Evolutionary conservation across 331 rosid genomes (phyloP).

Genomic region (Telfairia occidentalis): DNA sequence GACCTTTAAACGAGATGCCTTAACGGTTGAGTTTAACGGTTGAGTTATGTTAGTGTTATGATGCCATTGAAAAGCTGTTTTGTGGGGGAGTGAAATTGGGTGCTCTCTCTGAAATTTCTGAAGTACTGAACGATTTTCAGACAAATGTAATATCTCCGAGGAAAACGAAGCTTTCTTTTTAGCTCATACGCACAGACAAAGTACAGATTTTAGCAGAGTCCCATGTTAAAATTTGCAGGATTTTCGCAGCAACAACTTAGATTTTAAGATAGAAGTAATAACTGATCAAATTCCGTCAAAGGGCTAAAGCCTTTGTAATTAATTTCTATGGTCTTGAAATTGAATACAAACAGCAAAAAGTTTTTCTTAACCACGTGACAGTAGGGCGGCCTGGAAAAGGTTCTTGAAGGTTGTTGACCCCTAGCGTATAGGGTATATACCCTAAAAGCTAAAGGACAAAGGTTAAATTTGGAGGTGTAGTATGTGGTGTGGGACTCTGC

Average conservation of each 20-base stretch:
- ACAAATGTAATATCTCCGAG: background rate
- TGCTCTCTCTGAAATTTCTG: background rate
- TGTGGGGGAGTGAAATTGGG: background rate
- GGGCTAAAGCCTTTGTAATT: background rate
- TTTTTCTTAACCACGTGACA: background rate
- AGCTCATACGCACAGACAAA: background rate
- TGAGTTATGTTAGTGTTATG: too few relatives aligned
- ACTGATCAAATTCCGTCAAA: background rate
- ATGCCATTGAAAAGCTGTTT: background rate
- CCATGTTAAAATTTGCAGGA: background rate
- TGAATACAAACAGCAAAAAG: background rate
- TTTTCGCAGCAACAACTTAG: background rate
- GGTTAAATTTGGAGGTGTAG: background rate
- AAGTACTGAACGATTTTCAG: background rate
- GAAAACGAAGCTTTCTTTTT: background rate
- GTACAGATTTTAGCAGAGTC: slow-evolving; percentile 1
- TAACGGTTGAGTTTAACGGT: too few relatives aligned
- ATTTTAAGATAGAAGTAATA: background rate
- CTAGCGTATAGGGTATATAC: background rate
- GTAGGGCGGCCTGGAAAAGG: background rate
- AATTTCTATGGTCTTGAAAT: background rate
- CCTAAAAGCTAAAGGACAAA: slow-evolving; percentile 1
- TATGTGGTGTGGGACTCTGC: background rate
- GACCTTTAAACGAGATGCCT: background rate
- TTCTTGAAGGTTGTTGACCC: background rate